These are phyloP conservation scores for Peronospora destructor DNA, from an alignment of 352 stramenopile species.

Conservation along the genomic window DNA sequence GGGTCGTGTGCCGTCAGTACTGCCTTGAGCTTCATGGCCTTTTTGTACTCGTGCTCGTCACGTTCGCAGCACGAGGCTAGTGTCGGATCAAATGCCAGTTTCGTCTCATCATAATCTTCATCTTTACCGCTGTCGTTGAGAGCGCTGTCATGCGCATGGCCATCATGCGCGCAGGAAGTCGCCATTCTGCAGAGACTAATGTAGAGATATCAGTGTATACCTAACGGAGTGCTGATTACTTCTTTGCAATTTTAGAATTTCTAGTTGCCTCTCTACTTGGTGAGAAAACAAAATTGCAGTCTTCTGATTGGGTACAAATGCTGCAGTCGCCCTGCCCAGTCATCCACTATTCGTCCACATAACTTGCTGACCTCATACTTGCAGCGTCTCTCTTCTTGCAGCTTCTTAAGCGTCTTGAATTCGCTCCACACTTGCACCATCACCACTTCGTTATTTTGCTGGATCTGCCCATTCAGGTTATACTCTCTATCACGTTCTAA, in stretches of 20 bases:
- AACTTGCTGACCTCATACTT: constrained; percentile 3
- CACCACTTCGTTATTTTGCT: background rate
- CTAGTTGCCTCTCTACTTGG: background rate
- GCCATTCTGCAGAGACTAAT: constrained; percentile 4
- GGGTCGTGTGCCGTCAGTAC: constrained; percentile 52
- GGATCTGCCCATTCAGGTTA: constrained; percentile 1
- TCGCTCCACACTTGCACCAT: background rate
- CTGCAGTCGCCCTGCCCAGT: constrained; percentile 22
- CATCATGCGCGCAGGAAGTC: constrained; percentile 7
- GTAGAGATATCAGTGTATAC: background rate
- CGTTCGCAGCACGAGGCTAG: constrained; percentile 61
- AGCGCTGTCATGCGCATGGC: constrained; percentile 12
- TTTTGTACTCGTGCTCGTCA: constrained; percentile 47
- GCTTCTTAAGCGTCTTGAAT: constrained; percentile 1
- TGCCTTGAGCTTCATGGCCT: constrained; percentile 59
- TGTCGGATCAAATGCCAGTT: constrained; percentile 48
- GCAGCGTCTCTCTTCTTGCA: constrained; percentile 1
- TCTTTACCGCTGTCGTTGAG: constrained; percentile 19
- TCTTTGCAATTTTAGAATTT: background rate
- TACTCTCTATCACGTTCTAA: background rate
- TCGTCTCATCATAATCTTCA: constrained; percentile 25
- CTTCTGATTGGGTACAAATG: constrained; percentile 16
- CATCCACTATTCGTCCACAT: constrained; percentile 12
- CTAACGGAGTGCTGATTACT: too few relatives aligned
- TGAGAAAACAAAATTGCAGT: background rate